These are phyloP conservation scores for Paramecium biaurelia DNA, from an alignment of 73 alveolate genomes.

Conservation along the genomic window DNA sequence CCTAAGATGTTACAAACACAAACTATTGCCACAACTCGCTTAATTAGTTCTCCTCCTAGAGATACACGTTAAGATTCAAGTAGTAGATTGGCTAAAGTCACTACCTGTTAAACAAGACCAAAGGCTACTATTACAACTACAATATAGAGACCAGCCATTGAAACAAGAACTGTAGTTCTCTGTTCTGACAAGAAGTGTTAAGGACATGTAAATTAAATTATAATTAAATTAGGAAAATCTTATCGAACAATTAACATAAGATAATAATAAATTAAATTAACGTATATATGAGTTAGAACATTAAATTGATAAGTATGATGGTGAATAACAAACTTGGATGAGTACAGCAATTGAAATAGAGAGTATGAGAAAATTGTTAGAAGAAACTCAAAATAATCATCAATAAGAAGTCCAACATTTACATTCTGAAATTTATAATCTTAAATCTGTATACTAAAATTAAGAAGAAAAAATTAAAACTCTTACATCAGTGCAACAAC, in stretches of 20 bases:
- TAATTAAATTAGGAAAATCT: neutral
- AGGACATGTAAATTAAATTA: neutral
- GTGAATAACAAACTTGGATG: neutral
- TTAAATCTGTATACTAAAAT: neutral
- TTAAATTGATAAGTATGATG: neutral
- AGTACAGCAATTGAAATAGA: neutral
- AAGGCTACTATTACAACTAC: slow-evolving; percentile 20
- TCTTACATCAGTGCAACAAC: neutral
- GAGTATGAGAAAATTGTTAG: neutral
- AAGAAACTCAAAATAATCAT: neutral
- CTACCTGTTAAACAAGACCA: slow-evolving; percentile 15
- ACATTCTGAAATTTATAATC: neutral
- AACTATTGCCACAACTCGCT: neutral
- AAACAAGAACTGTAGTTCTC: slow-evolving; percentile 36
- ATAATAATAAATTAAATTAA: slow-evolving; percentile 5
- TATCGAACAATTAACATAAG: neutral
- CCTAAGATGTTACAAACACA: neutral
- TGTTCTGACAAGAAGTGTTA: neutral
- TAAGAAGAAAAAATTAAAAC: neutral
- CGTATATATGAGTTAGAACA: neutral
- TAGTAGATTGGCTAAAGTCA: neutral
- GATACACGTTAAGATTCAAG: slow-evolving; percentile 23
- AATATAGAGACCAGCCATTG: neutral
- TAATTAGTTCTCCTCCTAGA: neutral
- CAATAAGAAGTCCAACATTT: neutral